Evolutionary conservation across 257 asterid genomes (phyloP).

Genomic region (Solanum okadae): DNA sequence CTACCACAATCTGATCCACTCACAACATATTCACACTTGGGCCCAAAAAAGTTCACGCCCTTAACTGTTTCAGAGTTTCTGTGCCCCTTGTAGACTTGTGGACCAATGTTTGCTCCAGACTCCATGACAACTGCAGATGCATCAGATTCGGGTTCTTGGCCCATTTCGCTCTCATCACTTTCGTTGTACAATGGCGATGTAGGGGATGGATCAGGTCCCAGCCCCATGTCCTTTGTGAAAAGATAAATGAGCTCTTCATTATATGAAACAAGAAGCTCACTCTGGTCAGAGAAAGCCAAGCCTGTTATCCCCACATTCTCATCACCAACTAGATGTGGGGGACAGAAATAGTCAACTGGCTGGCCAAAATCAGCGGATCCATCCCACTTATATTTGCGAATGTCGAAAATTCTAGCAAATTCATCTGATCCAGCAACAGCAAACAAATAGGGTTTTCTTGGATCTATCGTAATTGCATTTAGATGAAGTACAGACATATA

Average conservation of each 20-base stretch:
- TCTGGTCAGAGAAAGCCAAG: constrained; percentile 82
- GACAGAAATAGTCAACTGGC: constrained; percentile 70
- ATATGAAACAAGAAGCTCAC: constrained; percentile 90
- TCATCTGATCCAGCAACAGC: constrained; percentile 83
- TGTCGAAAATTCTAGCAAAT: constrained; percentile 74
- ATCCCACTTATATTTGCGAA: constrained; percentile 65
- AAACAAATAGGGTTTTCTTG: constrained; percentile 80
- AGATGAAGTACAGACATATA: constrained; percentile 30
- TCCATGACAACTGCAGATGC: constrained; percentile 19
- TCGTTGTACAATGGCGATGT: constrained; percentile 22
- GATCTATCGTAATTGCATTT: constrained; percentile 73
- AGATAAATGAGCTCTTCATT: constrained; percentile 68
- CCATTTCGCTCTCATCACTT: constrained; percentile 27
- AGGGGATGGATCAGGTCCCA: constrained; percentile 44
- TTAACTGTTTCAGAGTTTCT: constrained; percentile 66
- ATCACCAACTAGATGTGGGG: constrained; percentile 55
- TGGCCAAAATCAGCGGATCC: constrained; percentile 58
- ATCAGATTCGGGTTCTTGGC: constrained; percentile 15
- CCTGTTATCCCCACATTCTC: constrained; percentile 69
- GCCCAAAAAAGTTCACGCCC: constrained; percentile 84
- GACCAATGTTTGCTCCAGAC: constrained; percentile 25
- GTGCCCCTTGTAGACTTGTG: constrained; percentile 82
- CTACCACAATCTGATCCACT: constrained; percentile 96
- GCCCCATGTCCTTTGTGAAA: constrained; percentile 61
- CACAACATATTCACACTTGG: constrained; percentile 75